phyloP scores from a whole-genome alignment of 2,329 filamentous ascomycete genomes.

The Cylindrodendrum hubeiense region DNA sequence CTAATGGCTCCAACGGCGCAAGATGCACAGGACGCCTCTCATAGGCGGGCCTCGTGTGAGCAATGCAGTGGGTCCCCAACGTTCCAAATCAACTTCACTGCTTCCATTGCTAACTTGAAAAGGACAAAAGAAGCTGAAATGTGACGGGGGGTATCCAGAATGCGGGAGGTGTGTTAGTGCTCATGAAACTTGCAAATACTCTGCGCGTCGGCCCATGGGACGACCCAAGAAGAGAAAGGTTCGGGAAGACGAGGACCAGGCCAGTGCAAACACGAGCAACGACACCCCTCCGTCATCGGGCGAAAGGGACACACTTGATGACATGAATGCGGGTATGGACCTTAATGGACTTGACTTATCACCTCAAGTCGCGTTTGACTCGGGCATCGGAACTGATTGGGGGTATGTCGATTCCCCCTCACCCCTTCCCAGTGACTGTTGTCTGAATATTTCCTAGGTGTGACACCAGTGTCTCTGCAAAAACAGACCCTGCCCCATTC shows the following conservation, averaged over 20 bases:
- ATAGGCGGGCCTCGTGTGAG: slow-evolving; percentile 43
- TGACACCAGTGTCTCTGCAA: slow-evolving; percentile 27
- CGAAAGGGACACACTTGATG: slow-evolving; percentile 21
- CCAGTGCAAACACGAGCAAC: slow-evolving; percentile 12
- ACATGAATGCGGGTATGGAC: slow-evolving; percentile 20
- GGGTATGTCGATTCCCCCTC: slow-evolving; percentile 21
- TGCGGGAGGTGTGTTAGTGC: slow-evolving; percentile 35
- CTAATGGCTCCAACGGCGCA: slow-evolving; percentile 25
- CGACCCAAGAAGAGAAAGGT: slow-evolving; percentile 43
- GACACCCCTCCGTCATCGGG: slow-evolving; percentile 24
- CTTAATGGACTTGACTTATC: slow-evolving; percentile 27
- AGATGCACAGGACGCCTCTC: slow-evolving; percentile 33
- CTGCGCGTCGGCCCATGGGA: slow-evolving; percentile 41
- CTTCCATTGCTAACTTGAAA: slow-evolving; percentile 6
- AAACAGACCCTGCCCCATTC: slow-evolving; percentile 22
- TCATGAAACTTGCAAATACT: slow-evolving; percentile 37
- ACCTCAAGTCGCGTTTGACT: slow-evolving; percentile 27
- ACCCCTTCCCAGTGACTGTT: not conserved
- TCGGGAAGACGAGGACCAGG: slow-evolving; percentile 2
- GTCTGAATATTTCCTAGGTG: slow-evolving; percentile 31
- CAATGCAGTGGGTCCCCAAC: slow-evolving; percentile 37
- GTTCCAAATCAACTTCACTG: not conserved
- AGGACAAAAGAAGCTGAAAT: slow-evolving; percentile 46
- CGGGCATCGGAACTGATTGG: slow-evolving; percentile 18
- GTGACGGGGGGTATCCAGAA: slow-evolving; percentile 38